These are phyloP conservation scores for Calcarisporium arbuscula DNA, from an alignment of 2,329 filamentous ascomycete genomes.

Conservation along the genomic window DNA sequence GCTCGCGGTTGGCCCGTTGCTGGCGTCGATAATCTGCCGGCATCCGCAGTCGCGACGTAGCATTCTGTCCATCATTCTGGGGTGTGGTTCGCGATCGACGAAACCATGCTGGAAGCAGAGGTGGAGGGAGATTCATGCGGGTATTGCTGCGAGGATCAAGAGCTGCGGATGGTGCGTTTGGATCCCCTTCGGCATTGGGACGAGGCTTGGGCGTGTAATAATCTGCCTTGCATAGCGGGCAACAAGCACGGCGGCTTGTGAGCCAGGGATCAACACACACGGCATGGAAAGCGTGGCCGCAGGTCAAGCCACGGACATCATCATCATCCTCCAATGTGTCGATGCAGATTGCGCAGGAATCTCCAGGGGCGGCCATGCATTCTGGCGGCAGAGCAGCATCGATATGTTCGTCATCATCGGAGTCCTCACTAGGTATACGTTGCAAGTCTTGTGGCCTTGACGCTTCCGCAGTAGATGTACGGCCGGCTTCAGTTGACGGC, in stretches of 20 bases:
- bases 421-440: conserved; percentile 42
- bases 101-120: conserved; percentile 34
- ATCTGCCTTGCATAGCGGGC: conserved; percentile 94
- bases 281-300: conserved; percentile 97
- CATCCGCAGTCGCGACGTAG: conserved; percentile 4
- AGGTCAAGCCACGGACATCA: conserved; percentile 87
- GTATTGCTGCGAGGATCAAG: conserved; percentile 32
- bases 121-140: conserved; percentile 42
- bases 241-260: conserved; percentile 88
- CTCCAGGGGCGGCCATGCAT: conserved; percentile 72
- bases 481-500: neutral
- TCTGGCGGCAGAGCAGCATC: conserved; percentile 77
- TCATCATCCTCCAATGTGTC: conserved; percentile 92
- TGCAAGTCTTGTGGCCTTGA: conserved; percentile 25
- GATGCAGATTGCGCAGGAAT: conserved; percentile 94
- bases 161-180: conserved; percentile 13
- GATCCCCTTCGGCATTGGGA: conserved; percentile 33
- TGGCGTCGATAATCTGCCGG: neutral
- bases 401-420: conserved; percentile 72
- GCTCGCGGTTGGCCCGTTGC: conserved; percentile 2
- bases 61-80: no score
- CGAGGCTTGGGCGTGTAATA: conserved; percentile 94
- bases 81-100: conserved; percentile 12
- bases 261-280: conserved; percentile 95
- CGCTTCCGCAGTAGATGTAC: conserved; percentile 8